Evolutionary conservation across 164 flowering plant genomes (phyloP).

Genomic region (Aristolochia contorta): DNA sequence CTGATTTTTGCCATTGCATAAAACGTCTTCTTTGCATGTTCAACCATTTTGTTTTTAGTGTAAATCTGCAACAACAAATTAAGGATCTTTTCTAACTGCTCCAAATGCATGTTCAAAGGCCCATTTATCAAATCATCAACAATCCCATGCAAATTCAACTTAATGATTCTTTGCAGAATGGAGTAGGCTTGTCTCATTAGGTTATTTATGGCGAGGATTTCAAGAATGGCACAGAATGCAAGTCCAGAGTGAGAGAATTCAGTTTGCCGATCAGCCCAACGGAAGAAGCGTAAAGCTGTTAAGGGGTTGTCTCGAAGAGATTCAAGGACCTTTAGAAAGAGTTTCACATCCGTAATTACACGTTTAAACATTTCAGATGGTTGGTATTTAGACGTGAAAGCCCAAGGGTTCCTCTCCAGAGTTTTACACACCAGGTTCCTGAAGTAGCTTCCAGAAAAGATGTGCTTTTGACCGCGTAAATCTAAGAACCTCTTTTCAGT

Average conservation of each 20-base stretch:
- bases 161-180: constrained; percentile 29
- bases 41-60: constrained; percentile 34
- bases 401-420: constrained; percentile 13
- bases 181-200: constrained; percentile 30
- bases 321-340: constrained; percentile 30
- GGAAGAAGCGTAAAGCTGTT: constrained; percentile 38
- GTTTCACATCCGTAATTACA: constrained; percentile 25
- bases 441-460: constrained; percentile 10
- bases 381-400: constrained; percentile 15
- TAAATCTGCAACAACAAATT: constrained; percentile 42
- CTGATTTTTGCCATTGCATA: constrained; percentile 46
- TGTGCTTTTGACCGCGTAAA: not conserved
- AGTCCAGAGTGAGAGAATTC: constrained; percentile 29
- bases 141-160: constrained; percentile 26
- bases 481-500: not conserved
- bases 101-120: constrained; percentile 6
- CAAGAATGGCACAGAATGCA: constrained; percentile 32
- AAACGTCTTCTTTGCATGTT: constrained; percentile 35
- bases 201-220: constrained; percentile 27
- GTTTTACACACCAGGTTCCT: constrained; percentile 21
- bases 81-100: constrained; percentile 29
- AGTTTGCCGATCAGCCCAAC: constrained; percentile 43
- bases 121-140: constrained; percentile 39
- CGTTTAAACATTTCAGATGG: constrained; percentile 20
- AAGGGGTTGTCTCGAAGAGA: constrained; percentile 28